Percentiles rank a stretch among this genome's conserved stretches.
phyloP scores from a whole-genome alignment of 2,329 filamentous ascomycete genomes.

The Xylariales sp. region DNA sequence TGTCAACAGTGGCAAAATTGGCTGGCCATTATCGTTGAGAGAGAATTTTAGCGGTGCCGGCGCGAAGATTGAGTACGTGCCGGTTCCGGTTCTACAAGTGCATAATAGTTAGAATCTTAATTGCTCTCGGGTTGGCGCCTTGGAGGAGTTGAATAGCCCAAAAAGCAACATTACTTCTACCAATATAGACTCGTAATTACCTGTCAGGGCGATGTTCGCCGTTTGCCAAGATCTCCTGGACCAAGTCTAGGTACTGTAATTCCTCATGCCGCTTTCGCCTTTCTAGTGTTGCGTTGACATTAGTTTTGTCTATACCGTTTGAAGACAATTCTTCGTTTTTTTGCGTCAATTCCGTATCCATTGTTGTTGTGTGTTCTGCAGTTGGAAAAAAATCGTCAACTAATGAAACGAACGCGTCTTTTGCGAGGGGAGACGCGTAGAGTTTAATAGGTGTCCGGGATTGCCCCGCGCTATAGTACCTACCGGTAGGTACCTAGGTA shows the following conservation, averaged over 20 bases:
- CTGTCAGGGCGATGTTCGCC: constrained; percentile 92
- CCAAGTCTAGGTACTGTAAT: constrained; percentile 90
- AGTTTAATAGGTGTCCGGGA: constrained; percentile 24
- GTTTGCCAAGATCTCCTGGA: constrained; percentile 81
- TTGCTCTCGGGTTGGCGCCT: neutral
- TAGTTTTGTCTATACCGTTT: neutral
- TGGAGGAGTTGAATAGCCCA: neutral
- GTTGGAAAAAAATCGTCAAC: neutral
- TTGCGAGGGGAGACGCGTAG: constrained; percentile 30
- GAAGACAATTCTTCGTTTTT: neutral
- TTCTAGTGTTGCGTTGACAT: constrained; percentile 23
- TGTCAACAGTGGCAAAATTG: constrained; percentile 90
- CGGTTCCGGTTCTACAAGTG: constrained; percentile 81
- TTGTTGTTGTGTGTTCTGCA: constrained; percentile 29
- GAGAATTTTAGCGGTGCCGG: constrained; percentile 87
- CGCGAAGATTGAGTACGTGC: constrained; percentile 89
- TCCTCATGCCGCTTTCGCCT: constrained; percentile 75
- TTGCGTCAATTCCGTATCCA: constrained; percentile 27
- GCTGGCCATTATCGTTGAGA: constrained; percentile 71
- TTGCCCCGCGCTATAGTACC: constrained; percentile 29
- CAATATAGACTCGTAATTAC: constrained; percentile 55
- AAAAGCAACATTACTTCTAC: neutral
- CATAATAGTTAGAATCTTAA: neutral
- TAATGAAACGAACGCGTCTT: constrained; percentile 28
- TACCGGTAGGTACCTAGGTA: neutral